Evolutionary conservation across 305 asterid species (phyloP).

Genomic region (Fraxinus dipetala): DNA sequence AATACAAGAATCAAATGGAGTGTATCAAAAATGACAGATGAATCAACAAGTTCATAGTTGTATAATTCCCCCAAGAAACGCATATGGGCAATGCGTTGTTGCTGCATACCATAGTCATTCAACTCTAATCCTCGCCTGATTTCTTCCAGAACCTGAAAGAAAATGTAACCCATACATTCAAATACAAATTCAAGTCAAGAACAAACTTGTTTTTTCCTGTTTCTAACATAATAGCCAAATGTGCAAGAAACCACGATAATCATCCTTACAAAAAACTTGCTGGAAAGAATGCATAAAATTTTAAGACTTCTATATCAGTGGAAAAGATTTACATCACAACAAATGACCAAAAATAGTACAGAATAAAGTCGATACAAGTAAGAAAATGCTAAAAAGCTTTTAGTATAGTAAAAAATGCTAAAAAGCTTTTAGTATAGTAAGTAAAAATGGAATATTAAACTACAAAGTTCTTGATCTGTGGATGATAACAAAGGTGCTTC

Average conservation of each 20-base stretch:
- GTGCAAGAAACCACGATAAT: not conserved
- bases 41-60: constrained; percentile 93
- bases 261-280: not conserved
- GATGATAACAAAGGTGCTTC: not conserved
- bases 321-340: not conserved
- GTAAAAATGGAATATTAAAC: not conserved
- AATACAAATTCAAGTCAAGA: not conserved
- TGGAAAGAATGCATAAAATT: too few relatives aligned
- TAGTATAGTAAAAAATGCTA: not conserved
- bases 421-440: not conserved
- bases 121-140: constrained; percentile 81
- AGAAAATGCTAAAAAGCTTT: not conserved
- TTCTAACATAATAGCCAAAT: constrained; percentile 13
- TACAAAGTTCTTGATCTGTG: not conserved
- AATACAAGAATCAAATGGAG: constrained; percentile 74
- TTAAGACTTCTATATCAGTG: not conserved
- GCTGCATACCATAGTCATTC: constrained; percentile 95
- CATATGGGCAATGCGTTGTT: constrained; percentile 83
- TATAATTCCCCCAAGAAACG: constrained; percentile 95
- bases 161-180: constrained; percentile 18
- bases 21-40: constrained; percentile 91
- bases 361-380: not conserved
- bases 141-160: constrained; percentile 85
- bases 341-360: not conserved
- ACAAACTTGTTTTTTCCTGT: not conserved